A percentile compares a stretch with the other conserved stretches of the same genome.
Conservation (phyloP, 768 basidiomycete species). For the Rhizopogon roseolus region DNA sequence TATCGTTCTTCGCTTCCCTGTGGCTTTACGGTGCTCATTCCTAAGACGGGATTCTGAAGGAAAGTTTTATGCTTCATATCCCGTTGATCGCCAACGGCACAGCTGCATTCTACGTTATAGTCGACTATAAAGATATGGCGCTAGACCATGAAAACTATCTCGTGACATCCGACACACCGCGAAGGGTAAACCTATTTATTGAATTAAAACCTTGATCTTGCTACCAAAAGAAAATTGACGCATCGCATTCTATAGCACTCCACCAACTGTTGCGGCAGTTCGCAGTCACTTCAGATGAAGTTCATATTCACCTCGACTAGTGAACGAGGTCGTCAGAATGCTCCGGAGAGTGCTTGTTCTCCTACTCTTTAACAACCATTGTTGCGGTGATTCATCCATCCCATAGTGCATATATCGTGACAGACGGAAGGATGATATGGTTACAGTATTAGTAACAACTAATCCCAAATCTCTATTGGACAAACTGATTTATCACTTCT, state of each 20-base stretch:
- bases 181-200: neutral
- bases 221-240: neutral
- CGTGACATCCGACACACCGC: neutral
- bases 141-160: neutral
- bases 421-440: too few species aligned
- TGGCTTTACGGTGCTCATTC: neutral
- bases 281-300: neutral
- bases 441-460: too few species aligned
- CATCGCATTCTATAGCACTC: neutral
- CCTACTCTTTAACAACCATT: too few species aligned
- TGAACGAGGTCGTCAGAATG: too few species aligned
- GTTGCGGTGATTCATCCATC: too few species aligned
- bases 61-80: neutral
- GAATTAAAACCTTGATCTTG: neutral
- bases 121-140: neutral
- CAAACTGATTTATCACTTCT: too few species aligned
- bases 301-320: too few species aligned
- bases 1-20: neutral
- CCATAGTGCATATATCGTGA: too few species aligned
- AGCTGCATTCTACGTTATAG: neutral
- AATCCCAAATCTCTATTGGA: too few species aligned
- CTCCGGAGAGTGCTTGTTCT: too few species aligned
- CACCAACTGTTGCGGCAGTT: neutral
- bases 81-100: neutral
- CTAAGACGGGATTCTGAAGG: neutral